Evolutionary conservation across 257 asterid species (phyloP), one percentile per base, ranked within the genome.

Genomic region (Capsicum rhomboideum): DNA sequence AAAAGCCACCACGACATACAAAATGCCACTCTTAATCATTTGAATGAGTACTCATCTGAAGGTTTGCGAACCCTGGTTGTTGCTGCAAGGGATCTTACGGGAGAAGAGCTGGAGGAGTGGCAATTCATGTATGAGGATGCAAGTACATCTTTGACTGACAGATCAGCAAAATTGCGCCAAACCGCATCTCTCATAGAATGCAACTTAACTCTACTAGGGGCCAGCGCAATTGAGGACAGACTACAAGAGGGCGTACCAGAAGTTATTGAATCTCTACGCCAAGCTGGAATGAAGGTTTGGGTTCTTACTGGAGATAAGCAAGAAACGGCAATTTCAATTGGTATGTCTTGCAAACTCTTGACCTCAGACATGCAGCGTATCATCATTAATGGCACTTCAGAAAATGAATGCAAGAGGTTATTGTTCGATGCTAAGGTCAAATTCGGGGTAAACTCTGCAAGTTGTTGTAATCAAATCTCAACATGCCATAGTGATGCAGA

Each of bases 201-300:
- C 89, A 88, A 97, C 90, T 87, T 97, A 87, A 88, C 92, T 86
- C 91, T 97, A 86, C 95, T 97, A 77, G 99, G 99, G 78, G 98
- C 97, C 82, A 97, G 98, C 52, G 99, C 97, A 53, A 97, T 97
- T 79, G 99, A 97, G 90, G 99, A 97, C 91, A 97, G 91, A 91
- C 91, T 97, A 84, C 99, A 97, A 90, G 92, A 95, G 78, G 98
- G 99, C 10, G 98, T 95, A 68, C 98, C 99, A 21, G 98, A 97
- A 87, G 92, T 98, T 83, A 97, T 97, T 56, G 98, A 97, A 88
- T 93, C 98, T 80, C 89, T 97, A 79, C 93, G 98, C 42, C 93
- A 97, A 84, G 99, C 99, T 26, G 99, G 99, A 85, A 93, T 97
- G 74, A 97, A 95, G 91, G 97, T 95, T 88, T 97, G 98, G 99